Conservation (phyloP, 2,329 filamentous ascomycete genomes). For the Aspergillus calidoustus region DNA sequence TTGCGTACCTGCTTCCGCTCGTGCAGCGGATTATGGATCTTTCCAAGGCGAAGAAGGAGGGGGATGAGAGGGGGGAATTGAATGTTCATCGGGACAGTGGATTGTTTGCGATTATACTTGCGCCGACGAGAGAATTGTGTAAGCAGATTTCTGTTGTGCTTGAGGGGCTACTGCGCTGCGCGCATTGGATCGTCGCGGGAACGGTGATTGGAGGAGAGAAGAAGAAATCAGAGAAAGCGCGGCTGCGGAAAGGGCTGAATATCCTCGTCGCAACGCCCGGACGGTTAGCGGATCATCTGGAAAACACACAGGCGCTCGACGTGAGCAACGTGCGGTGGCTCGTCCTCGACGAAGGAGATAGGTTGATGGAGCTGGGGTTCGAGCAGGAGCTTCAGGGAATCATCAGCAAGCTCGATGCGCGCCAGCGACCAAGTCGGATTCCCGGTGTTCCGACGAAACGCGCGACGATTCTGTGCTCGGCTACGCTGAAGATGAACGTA, state of each 20-base stretch:
- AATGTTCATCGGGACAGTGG: constrained; percentile 82
- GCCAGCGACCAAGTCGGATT: constrained; percentile 65
- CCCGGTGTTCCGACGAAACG: constrained; percentile 72
- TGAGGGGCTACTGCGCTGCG: constrained; percentile 82
- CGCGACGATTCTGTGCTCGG: constrained; percentile 89
- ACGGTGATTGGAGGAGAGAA: constrained; percentile 76
- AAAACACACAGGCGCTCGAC: constrained; percentile 87
- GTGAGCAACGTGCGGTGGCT: constrained; percentile 91
- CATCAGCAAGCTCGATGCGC: constrained; percentile 74
- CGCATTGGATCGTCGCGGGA: constrained; percentile 91
- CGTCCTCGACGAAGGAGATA: constrained; percentile 92
- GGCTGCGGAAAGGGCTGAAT: constrained; percentile 90
- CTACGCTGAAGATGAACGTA: constrained; percentile 97
- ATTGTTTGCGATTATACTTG: constrained; percentile 90
- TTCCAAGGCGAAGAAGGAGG: constrained; percentile 48
- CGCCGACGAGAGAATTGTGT: constrained; percentile 90
- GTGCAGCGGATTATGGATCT: constrained; percentile 85
- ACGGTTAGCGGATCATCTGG: constrained; percentile 85
- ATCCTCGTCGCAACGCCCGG: constrained; percentile 95
- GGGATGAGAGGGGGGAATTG: constrained; percentile 47
- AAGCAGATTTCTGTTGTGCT: constrained; percentile 91
- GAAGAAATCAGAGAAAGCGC: constrained; percentile 86
- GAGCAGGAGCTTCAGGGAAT: constrained; percentile 92
- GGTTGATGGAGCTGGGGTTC: constrained; percentile 98
- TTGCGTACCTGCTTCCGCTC: constrained; percentile 93